Evolutionary conservation across 129 eudicot genomes (phyloP), one percentile per base, ranked within the genome.

Genomic region (Flaveria bidentis): DNA sequence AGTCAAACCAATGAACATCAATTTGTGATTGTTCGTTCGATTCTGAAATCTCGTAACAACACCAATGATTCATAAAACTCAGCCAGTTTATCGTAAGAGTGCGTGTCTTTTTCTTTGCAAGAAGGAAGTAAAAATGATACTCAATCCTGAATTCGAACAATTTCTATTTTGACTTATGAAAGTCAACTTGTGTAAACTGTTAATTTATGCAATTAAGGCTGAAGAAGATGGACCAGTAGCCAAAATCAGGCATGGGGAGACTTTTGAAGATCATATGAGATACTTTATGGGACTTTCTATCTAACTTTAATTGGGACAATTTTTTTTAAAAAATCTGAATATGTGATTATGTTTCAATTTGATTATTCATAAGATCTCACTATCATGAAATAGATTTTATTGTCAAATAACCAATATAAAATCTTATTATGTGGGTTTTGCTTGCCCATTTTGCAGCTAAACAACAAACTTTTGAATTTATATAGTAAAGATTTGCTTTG

Each of bases 191-290:
- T 3, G 14, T 49, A 15, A 49, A 49, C 41, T 4, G 23, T 58
- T n/a, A n/a, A 22, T 22, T 67, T 18, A 64, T 20, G 12, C 9
- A 47, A 71, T 81, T 28, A 51, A 93, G 98, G 86, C 90, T 22
- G 96, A 93, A 80, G 93, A 90, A 51, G 97, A 91, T 84, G 97
- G 97, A 72, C 82, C 91, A 33, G 39, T 33, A 33, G 6, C 39
- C 52, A 87, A 91, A 82, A 93, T 93, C 73, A 78, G 98, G 63
- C 97, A 88, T 26, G 97, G 91, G 68, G 98, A 93, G 85, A 88
- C 97, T 70, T 91, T 93, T 77, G 93, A 87, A 66, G 98, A 93
- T 78, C 98, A 93, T 63, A 76, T 93, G 83, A 88, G 88, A 80
- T 33, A 4, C 39, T 33, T 33, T 33, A 5, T 4, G 39, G 39